Conservation (phyloP, 2,329 filamentous ascomycete genomes). For the Aspergillus ochraceus region DNA sequence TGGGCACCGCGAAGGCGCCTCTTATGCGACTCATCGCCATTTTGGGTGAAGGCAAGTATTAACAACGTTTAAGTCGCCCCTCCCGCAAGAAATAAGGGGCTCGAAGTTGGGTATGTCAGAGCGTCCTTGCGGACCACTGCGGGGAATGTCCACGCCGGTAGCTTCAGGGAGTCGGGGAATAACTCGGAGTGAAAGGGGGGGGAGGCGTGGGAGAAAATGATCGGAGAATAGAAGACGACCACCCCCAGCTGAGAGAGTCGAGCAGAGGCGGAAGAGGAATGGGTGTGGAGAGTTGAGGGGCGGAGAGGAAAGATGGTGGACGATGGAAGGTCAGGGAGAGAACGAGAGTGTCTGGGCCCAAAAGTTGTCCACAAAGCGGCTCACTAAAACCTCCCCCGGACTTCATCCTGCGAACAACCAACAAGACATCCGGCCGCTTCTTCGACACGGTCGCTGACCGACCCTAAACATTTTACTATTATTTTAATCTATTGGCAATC, state of each 20-base stretch:
- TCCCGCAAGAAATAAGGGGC: slow-evolving; percentile 26
- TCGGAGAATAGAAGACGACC: background rate
- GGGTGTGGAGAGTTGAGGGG: slow-evolving; percentile 3
- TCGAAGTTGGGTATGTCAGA: slow-evolving; percentile 13
- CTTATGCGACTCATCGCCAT: slow-evolving; percentile 98
- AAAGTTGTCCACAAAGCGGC: slow-evolving; percentile 35
- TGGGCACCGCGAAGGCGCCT: slow-evolving; percentile 86
- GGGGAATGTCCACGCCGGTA: slow-evolving; percentile 29
- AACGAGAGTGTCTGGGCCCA: slow-evolving; percentile 17
- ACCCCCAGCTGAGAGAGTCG: background rate
- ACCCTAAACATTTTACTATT: background rate
- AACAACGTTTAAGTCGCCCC: slow-evolving; percentile 39
- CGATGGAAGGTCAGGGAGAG: slow-evolving; percentile 16
- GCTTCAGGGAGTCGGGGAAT: slow-evolving; percentile 25
- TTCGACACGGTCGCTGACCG: background rate
- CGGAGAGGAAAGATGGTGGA: slow-evolving; percentile 10
- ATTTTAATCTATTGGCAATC: background rate
- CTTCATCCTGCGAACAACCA: slow-evolving; percentile 19
- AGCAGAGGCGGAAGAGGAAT: background rate
- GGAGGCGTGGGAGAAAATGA: background rate
- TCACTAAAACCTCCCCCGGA: background rate
- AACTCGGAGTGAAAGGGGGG: background rate
- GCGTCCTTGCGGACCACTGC: slow-evolving; percentile 27
- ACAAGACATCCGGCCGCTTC: background rate
- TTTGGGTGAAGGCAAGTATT: slow-evolving; percentile 29